Evolutionary conservation across 2,329 filamentous ascomycete genomes (phyloP).

Genomic region (Calonectria pseudoturangicola): DNA sequence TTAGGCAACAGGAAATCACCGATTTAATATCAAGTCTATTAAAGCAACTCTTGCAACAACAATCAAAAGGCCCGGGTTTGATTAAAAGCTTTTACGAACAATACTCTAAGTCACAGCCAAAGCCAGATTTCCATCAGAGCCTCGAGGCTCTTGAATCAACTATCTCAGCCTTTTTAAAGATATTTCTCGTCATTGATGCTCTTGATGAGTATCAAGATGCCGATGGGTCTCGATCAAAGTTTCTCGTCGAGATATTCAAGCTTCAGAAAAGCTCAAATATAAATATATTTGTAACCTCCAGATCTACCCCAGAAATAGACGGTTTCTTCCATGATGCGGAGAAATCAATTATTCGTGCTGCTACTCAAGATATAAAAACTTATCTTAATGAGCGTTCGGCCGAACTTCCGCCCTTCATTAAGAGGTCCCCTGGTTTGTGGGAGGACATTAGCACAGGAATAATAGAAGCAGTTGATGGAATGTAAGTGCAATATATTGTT

Average conservation of each 20-base stretch:
- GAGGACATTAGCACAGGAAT: slow-evolving; percentile 24
- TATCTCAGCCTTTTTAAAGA: too few relatives aligned
- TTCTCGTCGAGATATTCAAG: background rate
- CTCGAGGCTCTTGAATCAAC: too few relatives aligned
- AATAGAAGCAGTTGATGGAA: slow-evolving; percentile 25
- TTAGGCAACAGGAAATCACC: slow-evolving; percentile 50
- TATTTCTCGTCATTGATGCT: slow-evolving; percentile 16
- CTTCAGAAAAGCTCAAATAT: background rate
- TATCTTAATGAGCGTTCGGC: slow-evolving; percentile 6
- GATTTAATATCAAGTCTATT: slow-evolving; percentile 56
- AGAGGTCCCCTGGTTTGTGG: background rate
- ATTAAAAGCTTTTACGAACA: too few relatives aligned
- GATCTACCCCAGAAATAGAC: slow-evolving; percentile 12
- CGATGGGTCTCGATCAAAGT: background rate
- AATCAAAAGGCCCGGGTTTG: too few relatives aligned
- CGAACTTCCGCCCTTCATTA: background rate
- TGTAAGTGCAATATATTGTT: background rate
- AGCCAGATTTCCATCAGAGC: too few relatives aligned
- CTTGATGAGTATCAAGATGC: slow-evolving; percentile 10
- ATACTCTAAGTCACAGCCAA: too few relatives aligned
- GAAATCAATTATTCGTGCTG: background rate
- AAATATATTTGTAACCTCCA: slow-evolving; percentile 5
- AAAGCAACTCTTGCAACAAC: background rate
- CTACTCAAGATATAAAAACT: background rate
- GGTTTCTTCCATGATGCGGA: background rate